Evolutionary conservation across 2,329 filamentous ascomycete genomes (phyloP).

Genomic region (Chaetomium sp.): DNA sequence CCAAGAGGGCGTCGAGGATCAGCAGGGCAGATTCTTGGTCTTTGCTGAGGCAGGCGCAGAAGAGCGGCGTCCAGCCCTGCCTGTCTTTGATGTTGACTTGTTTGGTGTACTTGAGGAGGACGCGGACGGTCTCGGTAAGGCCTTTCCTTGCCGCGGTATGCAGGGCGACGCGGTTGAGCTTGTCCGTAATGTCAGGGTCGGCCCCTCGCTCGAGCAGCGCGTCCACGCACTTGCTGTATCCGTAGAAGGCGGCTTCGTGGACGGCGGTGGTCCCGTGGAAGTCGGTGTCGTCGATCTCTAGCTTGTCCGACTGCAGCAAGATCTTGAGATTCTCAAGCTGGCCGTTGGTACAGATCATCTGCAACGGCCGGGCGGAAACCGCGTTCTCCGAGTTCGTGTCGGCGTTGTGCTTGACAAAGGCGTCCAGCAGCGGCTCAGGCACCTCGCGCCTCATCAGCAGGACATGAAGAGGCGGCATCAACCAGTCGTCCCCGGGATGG

Average conservation of each 20-base stretch:
- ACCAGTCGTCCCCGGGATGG: not conserved
- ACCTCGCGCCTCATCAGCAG: constrained; percentile 23
- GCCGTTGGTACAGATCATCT: constrained; percentile 21
- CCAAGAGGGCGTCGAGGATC: constrained; percentile 27
- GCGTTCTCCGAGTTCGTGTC: constrained; percentile 27
- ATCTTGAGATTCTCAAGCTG: constrained; percentile 26
- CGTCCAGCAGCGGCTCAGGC: constrained; percentile 21
- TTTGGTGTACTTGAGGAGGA: constrained; percentile 22
- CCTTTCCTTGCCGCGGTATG: constrained; percentile 25
- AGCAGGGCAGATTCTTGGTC: constrained; percentile 18
- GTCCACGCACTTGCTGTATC: constrained; percentile 12
- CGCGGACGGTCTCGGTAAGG: not conserved
- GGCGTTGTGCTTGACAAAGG: constrained; percentile 25
- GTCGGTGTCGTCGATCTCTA: constrained; percentile 30
- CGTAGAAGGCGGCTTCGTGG: constrained; percentile 21
- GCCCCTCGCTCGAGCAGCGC: constrained; percentile 23
- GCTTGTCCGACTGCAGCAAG: constrained; percentile 18
- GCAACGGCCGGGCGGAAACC: constrained; percentile 21
- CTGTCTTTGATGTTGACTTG: constrained; percentile 21
- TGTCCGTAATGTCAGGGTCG: constrained; percentile 22
- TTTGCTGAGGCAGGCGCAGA: constrained; percentile 26
- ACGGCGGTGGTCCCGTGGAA: constrained; percentile 27
- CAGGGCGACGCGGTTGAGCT: constrained; percentile 15
- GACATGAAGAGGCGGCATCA: constrained; percentile 22
- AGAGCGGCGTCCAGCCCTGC: constrained; percentile 28